These are phyloP conservation scores for Crucibulum laeve DNA, from an alignment of 768 basidiomycete species.

Conservation along the genomic window DNA sequence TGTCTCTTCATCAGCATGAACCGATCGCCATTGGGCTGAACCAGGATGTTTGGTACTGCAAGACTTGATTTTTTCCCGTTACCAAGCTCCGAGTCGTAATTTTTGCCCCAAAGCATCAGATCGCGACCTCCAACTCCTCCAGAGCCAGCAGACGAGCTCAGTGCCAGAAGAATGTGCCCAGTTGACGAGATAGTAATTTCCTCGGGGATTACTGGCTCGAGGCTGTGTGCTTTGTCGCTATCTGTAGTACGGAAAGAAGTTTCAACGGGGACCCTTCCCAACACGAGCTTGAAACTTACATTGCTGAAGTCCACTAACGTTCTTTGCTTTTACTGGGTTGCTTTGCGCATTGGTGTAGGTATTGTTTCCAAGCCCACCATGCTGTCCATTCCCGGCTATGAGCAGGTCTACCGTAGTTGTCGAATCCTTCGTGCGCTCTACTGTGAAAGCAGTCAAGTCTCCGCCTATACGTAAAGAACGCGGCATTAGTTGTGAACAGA, in stretches of 20 bases:
- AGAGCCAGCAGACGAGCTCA: constrained; percentile 54
- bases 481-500: too few relatives aligned
- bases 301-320: constrained; percentile 80
- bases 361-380: constrained; percentile 71
- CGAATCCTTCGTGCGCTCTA: constrained; percentile 40
- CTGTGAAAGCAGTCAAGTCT: constrained; percentile 73
- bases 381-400: constrained; percentile 81
- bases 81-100: constrained; percentile 71
- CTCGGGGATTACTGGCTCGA: constrained; percentile 62
- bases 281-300: constrained; percentile 47
- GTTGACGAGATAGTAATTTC: constrained; percentile 65
- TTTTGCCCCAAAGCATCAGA: constrained; percentile 69
- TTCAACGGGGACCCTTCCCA: background rate
- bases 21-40: constrained; percentile 47
- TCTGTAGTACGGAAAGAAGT: constrained; percentile 35
- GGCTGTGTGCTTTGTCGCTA: constrained; percentile 53
- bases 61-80: constrained; percentile 65
- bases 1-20: constrained; percentile 52
- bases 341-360: constrained; percentile 68
- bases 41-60: constrained; percentile 48
- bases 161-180: constrained; percentile 70
- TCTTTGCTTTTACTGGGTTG: constrained; percentile 67
- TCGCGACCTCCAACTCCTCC: constrained; percentile 58
- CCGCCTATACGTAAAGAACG: constrained; percentile 51
- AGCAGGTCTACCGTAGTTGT: constrained; percentile 43